Evolutionary conservation across 1,139 yeast species (phyloP), one percentile per base, ranked within the genome.

Genomic region (Taphrina deformans): DNA sequence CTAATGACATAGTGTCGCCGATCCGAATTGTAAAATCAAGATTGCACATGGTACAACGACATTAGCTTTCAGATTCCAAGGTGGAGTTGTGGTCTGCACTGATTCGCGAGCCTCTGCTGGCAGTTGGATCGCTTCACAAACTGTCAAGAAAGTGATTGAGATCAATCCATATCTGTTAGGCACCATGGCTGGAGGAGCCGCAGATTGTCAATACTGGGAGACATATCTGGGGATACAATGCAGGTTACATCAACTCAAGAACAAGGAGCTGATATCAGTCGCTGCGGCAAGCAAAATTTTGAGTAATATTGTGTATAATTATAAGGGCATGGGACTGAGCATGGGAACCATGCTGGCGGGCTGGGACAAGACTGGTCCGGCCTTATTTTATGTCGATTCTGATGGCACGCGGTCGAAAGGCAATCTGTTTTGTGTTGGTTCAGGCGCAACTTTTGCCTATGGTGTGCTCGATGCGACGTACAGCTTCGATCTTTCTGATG

Each of bases 181-280:
- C 70, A 93, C 99, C 35, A 87, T 93, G 97, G 99, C 99, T 41
- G 99, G 99, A 78, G 98, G 98, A 80, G 99, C 99, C 62, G 99
- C 99, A 29, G 99, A 93, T 79, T 93, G 99, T 82, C 99, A 95
- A 77, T 95, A 82, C 78, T 93, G 99, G 99, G 98, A 93, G 79
- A 90, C 97, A 31, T 93, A 98, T 98, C 82, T 93, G 69, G 99
- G 99, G 70, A 82, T 96, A 23, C 98, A 93, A 78, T 93, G 99
- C 79, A 83, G 99, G 74, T 80, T 93, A 72, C 96, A 92, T 76
- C 99, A 93, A 77, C 82, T 93, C 73, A 84, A 97, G 74, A 95
- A 92, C 77, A 92, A 92, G 78, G 95, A 91, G 77, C 83, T 99
- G 72, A 93, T 93, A 70, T 86, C 96, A 1, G 98, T 92, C 52